Evolutionary conservation across 228 moss, liverwort and hornwort species (phyloP).

Genomic region (Sphagnum fallax): DNA sequence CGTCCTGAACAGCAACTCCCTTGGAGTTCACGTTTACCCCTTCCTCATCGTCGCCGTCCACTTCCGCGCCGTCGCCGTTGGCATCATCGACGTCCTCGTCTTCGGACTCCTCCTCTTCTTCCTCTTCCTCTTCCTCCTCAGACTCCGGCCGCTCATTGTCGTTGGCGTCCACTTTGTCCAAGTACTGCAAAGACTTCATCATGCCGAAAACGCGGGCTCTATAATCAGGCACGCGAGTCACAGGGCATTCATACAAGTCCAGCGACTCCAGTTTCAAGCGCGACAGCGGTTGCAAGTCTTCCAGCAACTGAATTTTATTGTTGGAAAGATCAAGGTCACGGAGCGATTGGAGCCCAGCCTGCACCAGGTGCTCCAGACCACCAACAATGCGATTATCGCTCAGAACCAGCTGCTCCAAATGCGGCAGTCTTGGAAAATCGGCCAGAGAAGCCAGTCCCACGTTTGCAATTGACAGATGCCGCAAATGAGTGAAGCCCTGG

Average conservation of each 20-base stretch:
- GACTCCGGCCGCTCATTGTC: constrained; percentile 73
- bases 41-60: constrained; percentile 51
- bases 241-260: constrained; percentile 73
- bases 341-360: constrained; percentile 58
- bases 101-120: constrained; percentile 46
- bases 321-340: constrained; percentile 72
- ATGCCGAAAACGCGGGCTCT: constrained; percentile 59
- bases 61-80: constrained; percentile 32
- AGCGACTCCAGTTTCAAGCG: constrained; percentile 55
- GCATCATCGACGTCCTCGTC: constrained; percentile 63
- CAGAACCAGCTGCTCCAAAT: constrained; percentile 51
- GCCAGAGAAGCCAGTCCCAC: constrained; percentile 60
- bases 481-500: constrained; percentile 40
- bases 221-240: constrained; percentile 56
- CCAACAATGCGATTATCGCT: constrained; percentile 75
- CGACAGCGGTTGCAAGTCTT: constrained; percentile 63
- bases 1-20: constrained; percentile 33
- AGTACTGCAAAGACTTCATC: constrained; percentile 72
- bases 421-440: constrained; percentile 63
- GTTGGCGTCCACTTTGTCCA: constrained; percentile 67
- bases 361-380: constrained; percentile 67
- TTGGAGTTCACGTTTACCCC: constrained; percentile 43
- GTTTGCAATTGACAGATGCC: constrained; percentile 62
- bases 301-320: constrained; percentile 70
- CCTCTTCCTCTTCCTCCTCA: constrained; percentile 58